Conservation (phyloP, 139 green algal genomes). For the Tetraselmis striata region DNA sequence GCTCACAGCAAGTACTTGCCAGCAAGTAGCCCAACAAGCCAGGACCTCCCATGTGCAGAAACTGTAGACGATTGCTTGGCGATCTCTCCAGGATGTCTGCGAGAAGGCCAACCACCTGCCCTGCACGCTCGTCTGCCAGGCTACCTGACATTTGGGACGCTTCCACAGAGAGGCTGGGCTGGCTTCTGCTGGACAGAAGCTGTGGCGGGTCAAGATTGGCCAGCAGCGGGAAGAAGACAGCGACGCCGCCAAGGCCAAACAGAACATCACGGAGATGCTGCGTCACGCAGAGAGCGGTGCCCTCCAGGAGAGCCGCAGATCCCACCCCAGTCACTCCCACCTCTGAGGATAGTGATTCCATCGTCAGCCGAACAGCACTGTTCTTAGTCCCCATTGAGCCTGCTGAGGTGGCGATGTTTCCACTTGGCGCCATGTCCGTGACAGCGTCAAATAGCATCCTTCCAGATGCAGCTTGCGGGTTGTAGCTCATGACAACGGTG, state of each 20-base stretch:
- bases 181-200: not conserved
- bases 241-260: conserved; percentile 43
- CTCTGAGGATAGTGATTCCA: not conserved
- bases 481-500: conserved; percentile 26
- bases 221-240: conserved; percentile 34
- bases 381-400: not conserved
- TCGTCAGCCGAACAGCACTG: not conserved
- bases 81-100: conserved; percentile 28
- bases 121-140: not conserved
- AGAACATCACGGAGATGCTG: conserved; percentile 33
- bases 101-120: conserved; percentile 23
- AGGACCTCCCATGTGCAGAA: conserved; percentile 20
- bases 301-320: conserved; percentile 27
- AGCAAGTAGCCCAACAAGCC: conserved; percentile 26
- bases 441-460: conserved; percentile 27
- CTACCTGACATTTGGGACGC: not conserved
- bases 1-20: conserved; percentile 1
- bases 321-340: not conserved
- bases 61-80: conserved; percentile 27
- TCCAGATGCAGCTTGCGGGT: conserved; percentile 24
- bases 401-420: not conserved
- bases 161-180: not conserved
- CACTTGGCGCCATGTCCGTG: conserved; percentile 12
- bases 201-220: conserved; percentile 7
- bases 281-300: conserved; percentile 38